Conservation (phyloP, 768 basidiomycete genomes). For the Inosperma sp. region DNA sequence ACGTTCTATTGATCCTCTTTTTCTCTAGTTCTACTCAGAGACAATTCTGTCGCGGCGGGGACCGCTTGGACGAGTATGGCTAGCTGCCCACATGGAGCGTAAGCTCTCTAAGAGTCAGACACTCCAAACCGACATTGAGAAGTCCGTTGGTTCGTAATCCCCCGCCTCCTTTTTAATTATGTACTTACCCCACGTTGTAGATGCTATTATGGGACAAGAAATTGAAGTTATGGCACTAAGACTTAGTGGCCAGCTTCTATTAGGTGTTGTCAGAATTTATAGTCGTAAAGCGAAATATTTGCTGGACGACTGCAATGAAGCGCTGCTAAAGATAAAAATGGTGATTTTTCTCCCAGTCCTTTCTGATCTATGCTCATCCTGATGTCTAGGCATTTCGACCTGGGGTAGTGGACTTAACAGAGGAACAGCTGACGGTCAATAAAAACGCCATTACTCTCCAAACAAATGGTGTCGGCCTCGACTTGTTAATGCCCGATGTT, state of each 20-base stretch:
- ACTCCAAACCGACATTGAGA: slow-evolving; percentile 89
- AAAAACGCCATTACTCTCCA: slow-evolving; percentile 87
- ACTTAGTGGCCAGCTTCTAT: slow-evolving; percentile 91
- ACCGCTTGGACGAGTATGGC: slow-evolving; percentile 95
- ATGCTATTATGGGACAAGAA: slow-evolving; percentile 92
- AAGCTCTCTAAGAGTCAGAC: slow-evolving; percentile 96
- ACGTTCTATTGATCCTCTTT: neutral
- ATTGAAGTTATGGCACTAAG: slow-evolving; percentile 91
- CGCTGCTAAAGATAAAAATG: slow-evolving; percentile 92
- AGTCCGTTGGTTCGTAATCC: slow-evolving; percentile 66
- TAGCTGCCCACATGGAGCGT: slow-evolving; percentile 97
- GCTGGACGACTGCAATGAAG: slow-evolving; percentile 96
- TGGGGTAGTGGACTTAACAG: slow-evolving; percentile 92
- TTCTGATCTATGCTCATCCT: slow-evolving; percentile 8
- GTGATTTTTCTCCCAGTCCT: slow-evolving; percentile 35
- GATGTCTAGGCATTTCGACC: slow-evolving; percentile 79
- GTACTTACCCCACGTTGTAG: slow-evolving; percentile 33
- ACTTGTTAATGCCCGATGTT: slow-evolving; percentile 72
- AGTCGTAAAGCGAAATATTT: slow-evolving; percentile 97
- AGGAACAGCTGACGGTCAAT: slow-evolving; percentile 84
- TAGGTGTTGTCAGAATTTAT: slow-evolving; percentile 97
- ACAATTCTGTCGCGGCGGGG: slow-evolving; percentile 91
- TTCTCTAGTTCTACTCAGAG: slow-evolving; percentile 82
- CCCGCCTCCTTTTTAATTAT: neutral
- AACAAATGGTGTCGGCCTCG: slow-evolving; percentile 71